phyloP scores from a whole-genome alignment of 176 grass and related monocot species.

The Echinochloa phyllopogon region DNA sequence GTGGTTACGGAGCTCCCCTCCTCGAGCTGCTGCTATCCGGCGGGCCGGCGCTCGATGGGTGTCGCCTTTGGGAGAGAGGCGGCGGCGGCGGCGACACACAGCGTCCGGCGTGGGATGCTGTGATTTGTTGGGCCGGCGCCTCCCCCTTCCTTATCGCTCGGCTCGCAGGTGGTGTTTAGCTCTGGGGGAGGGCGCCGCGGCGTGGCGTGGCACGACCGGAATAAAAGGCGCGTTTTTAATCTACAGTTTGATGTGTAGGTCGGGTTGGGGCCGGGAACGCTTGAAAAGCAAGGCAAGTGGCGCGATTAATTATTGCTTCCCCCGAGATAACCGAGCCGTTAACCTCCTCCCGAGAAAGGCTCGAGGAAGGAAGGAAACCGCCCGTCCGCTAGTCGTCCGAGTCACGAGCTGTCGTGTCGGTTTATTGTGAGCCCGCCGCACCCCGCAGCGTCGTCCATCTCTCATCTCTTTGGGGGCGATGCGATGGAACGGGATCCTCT shows the following conservation, averaged over 20 bases:
- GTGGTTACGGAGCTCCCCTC: neutral
- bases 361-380: neutral
- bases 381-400: neutral
- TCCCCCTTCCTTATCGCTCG: neutral
- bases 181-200: neutral
- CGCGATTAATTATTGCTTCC: neutral
- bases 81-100: neutral
- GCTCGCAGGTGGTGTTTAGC: neutral
- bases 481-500: too few species aligned
- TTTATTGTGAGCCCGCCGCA: neutral
- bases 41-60: neutral
- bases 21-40: neutral
- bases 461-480: neutral
- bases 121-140: neutral
- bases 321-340: slow-evolving; percentile 36
- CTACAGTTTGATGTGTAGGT: neutral
- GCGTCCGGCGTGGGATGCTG: slow-evolving; percentile 7
- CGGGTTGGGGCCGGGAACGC: slow-evolving; percentile 2
- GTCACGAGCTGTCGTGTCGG: neutral
- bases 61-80: neutral
- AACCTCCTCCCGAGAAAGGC: slow-evolving; percentile 31
- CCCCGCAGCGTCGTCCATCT: neutral
- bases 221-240: slow-evolving; percentile 32
- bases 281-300: slow-evolving; percentile 8
- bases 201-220: slow-evolving; percentile 29